phyloP scores from a whole-genome alignment of 352 stramenopile species.

The Phytophthora citricola region DNA sequence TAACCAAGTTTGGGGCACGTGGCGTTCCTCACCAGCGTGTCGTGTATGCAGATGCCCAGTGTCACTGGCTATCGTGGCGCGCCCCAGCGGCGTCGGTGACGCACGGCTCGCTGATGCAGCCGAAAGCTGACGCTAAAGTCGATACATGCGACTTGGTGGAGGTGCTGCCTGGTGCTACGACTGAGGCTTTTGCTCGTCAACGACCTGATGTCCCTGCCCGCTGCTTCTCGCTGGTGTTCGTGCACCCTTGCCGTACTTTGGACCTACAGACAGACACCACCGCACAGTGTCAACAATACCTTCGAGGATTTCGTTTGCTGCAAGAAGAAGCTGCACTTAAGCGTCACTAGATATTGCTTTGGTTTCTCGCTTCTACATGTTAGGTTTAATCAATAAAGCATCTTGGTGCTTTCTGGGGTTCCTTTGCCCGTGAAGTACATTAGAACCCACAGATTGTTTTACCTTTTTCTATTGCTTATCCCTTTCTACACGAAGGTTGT shows the following conservation, averaged over 20 bases:
- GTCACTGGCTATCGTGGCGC: conserved; percentile 69
- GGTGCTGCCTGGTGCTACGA: conserved; percentile 53
- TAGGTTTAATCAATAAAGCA: neutral
- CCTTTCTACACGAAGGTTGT: neutral
- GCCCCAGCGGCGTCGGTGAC: conserved; percentile 27
- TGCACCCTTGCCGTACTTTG: conserved; percentile 73
- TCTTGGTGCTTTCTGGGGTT: neutral
- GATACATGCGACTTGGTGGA: conserved; percentile 63
- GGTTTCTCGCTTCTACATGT: neutral
- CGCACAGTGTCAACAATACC: conserved; percentile 51
- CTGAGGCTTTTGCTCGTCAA: conserved; percentile 54
- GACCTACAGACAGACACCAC: conserved; percentile 66
- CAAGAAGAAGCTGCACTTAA: conserved; percentile 53
- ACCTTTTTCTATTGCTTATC: conserved; percentile 1
- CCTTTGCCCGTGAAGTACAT: no score
- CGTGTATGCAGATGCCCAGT: conserved; percentile 61
- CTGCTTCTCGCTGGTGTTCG: conserved; percentile 78
- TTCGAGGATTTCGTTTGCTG: conserved; percentile 69
- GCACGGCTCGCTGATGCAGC: conserved; percentile 36
- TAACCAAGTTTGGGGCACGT: conserved; percentile 63
- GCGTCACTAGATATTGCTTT: conserved; percentile 20
- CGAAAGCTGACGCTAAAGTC: conserved; percentile 51
- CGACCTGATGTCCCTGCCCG: conserved; percentile 37
- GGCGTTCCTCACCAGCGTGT: conserved; percentile 57
- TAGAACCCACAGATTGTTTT: neutral